phyloP scores from a whole-genome alignment of 1,284 basidiomycete species.

The Crucibulum parvulum region DNA sequence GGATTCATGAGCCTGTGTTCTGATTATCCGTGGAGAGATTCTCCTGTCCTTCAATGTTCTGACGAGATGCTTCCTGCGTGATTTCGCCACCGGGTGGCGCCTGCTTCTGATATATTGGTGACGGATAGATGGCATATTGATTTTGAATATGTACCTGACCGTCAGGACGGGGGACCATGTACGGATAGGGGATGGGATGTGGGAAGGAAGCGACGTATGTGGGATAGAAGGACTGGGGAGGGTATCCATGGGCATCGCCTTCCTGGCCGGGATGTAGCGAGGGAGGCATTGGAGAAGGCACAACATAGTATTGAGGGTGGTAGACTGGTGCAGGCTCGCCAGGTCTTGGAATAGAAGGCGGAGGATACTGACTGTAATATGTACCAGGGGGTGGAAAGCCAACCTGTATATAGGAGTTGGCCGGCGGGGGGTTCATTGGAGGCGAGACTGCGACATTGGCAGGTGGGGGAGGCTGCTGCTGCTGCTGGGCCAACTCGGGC shows the following conservation, averaged over 20 bases:
- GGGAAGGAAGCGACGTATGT: slow-evolving; percentile 16
- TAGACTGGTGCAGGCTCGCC: slow-evolving; percentile 52
- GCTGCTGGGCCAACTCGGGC: slow-evolving; percentile 50
- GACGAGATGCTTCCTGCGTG: slow-evolving; percentile 15
- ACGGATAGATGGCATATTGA: slow-evolving; percentile 35
- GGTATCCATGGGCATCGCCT: slow-evolving; percentile 40
- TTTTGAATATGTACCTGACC: slow-evolving; percentile 27
- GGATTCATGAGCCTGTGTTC: too few species aligned
- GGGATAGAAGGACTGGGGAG: slow-evolving; percentile 55
- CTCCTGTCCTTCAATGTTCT: too few species aligned
- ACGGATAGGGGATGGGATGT: slow-evolving; percentile 8
- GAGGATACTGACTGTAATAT: slow-evolving; percentile 54
- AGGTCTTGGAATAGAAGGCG: slow-evolving; percentile 53
- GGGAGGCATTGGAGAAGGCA: background rate
- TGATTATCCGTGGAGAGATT: too few species aligned
- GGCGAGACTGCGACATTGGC: slow-evolving; percentile 34
- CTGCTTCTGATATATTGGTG: slow-evolving; percentile 34
- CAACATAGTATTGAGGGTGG: slow-evolving; percentile 27
- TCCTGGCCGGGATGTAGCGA: background rate
- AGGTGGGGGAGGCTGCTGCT: slow-evolving; percentile 40
- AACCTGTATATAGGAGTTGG: slow-evolving; percentile 32
- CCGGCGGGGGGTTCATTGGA: background rate
- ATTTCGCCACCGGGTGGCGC: slow-evolving; percentile 22
- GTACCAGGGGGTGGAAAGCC: slow-evolving; percentile 31
- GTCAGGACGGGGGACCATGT: slow-evolving; percentile 39